Evolutionary conservation across 2,329 filamentous ascomycete species (phyloP), one percentile per base, ranked within the genome.

Genomic region (Chrysoporthe austroafricana): DNA sequence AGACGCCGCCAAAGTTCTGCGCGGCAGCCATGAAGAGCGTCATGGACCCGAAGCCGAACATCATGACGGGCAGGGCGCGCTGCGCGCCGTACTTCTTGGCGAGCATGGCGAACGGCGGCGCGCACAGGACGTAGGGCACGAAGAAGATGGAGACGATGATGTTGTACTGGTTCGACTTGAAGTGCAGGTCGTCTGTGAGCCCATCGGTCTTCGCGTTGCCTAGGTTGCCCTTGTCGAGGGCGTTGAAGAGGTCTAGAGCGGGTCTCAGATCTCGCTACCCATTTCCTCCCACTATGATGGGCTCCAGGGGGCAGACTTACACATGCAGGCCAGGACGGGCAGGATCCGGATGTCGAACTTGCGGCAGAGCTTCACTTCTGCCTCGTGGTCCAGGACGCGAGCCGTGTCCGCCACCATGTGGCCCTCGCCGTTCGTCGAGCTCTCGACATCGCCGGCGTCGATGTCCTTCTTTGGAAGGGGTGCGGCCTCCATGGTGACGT

Each of bases 81-180:
- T 86, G 83, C 0, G 90, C 87, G 0, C 89, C 89, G 73, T 84
- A 90, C 69, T 86, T 88, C 79, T 91, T 93, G 64, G 90, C 90
- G 4, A 91, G 74, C 79, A 93, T 89, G 63, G 80, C 79, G 18
- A 92, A 77, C 1, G 88, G 86, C 0, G 89, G 89, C 1, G 89
- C 90, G 64, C 88, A 90, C 3, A 93, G 74, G 46, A 92, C 90
- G 75, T 91, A 93, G 0, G 91, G 91, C 7, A 92, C 82, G 76
- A 90, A 93, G 79, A 93, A 93, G 67, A 92, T 88, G 63, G 84
- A 85, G 46, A 93, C 77, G 60, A 92, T 84, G 39, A 88, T 83
- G 74, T 92, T 92, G 79, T 93, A 92, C 74, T 92, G 84, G 70
- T 88, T 84, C 0, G 79, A 76, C 56, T 83, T 83, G 77, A 93